phyloP scores from a whole-genome alignment of 2,329 filamentous ascomycete species.

The Ophiostoma piceae region DNA sequence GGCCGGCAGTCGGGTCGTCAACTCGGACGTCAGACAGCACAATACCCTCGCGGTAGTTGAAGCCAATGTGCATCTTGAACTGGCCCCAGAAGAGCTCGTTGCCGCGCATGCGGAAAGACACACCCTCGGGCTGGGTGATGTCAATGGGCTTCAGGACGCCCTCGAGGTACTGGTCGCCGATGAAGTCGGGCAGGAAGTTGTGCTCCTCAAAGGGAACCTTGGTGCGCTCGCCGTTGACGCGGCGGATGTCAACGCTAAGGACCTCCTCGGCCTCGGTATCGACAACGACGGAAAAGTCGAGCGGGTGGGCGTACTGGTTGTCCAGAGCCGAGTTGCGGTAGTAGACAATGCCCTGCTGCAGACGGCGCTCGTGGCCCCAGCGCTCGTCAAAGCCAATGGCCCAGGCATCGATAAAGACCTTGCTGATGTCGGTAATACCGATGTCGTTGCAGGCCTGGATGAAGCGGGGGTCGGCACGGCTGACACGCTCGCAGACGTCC shows the following conservation, averaged over 20 bases:
- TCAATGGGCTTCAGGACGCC: constrained; percentile 70
- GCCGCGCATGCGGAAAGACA: constrained; percentile 66
- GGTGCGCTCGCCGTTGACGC: constrained; percentile 68
- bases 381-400: constrained; percentile 92
- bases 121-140: constrained; percentile 70
- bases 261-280: constrained; percentile 74
- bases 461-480: constrained; percentile 73
- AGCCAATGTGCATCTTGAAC: constrained; percentile 87
- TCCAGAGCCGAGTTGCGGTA: constrained; percentile 80
- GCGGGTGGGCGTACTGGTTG: constrained; percentile 83
- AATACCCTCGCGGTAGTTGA: constrained; percentile 90
- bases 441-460: constrained; percentile 90
- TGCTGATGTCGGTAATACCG: constrained; percentile 77
- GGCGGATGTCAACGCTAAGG: constrained; percentile 77
- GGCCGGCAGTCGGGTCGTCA: constrained; percentile 66
- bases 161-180: constrained; percentile 66
- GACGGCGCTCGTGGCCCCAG: constrained; percentile 69
- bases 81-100: constrained; percentile 82
- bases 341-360: constrained; percentile 94
- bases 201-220: constrained; percentile 72
- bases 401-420: constrained; percentile 94
- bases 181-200: constrained; percentile 65
- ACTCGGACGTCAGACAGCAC: constrained; percentile 86
- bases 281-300: constrained; percentile 91
- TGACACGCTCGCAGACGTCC: constrained; percentile 69